These are phyloP conservation scores for Corymbia calophylla DNA, from an alignment of 441 rosid species.

Conservation along the genomic window DNA sequence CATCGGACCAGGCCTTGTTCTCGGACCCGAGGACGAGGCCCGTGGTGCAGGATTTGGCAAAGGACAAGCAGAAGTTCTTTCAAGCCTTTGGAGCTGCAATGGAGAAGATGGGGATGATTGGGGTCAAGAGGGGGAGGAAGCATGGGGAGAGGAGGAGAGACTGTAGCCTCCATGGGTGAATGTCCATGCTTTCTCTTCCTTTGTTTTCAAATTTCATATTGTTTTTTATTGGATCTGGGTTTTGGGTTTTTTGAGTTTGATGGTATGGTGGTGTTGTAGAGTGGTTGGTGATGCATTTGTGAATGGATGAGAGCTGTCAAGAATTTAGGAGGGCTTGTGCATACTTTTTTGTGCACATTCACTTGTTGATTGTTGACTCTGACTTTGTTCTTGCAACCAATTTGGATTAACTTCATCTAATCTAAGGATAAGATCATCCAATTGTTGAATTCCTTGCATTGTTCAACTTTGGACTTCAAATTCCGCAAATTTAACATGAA, in stretches of 20 bases:
- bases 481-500: neutral
- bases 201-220: neutral
- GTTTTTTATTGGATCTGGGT: neutral
- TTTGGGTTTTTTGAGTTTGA: neutral
- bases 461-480: neutral
- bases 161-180: slow-evolving; percentile 26
- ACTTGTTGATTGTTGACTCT: neutral
- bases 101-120: slow-evolving; percentile 59
- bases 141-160: slow-evolving; percentile 51
- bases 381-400: neutral
- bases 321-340: neutral
- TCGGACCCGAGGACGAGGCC: slow-evolving; percentile 41
- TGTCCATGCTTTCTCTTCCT: neutral
- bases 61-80: slow-evolving; percentile 34
- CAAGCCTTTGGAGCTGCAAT: slow-evolving; percentile 41
- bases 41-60: slow-evolving; percentile 27
- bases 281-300: neutral
- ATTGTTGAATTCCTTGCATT: neutral
- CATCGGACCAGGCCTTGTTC: slow-evolving; percentile 43
- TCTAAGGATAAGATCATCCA: neutral
- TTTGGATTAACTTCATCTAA: neutral
- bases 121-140: slow-evolving; percentile 31
- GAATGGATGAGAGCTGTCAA: neutral
- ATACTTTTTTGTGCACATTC: neutral
- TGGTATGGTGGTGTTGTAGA: neutral